Percentiles rank a stretch among this genome's conserved stretches.
phyloP scores from a whole-genome alignment of 2,329 filamentous ascomycete species.

The Fusarium neocosmosporiellum region DNA sequence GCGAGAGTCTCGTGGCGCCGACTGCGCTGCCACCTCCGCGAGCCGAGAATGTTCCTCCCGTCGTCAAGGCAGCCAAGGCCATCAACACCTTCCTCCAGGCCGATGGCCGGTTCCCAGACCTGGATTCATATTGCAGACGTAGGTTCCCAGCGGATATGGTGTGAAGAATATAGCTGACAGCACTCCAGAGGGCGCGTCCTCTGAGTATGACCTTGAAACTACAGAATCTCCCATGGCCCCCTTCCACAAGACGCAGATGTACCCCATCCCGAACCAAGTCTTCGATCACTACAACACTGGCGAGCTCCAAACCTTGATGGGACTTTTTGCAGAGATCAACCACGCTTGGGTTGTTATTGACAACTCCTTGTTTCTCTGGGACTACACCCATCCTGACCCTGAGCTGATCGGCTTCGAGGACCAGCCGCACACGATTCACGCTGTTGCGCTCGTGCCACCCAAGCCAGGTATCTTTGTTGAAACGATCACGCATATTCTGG shows the following conservation, averaged over 20 bases:
- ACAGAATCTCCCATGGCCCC: constrained; percentile 81
- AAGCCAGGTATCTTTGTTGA: constrained; percentile 88
- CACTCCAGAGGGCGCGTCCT: constrained; percentile 83
- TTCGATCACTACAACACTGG: constrained; percentile 93
- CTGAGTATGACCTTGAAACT: constrained; percentile 85
- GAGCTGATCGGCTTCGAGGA: constrained; percentile 94
- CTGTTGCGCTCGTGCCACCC: constrained; percentile 88
- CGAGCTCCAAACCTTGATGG: constrained; percentile 92
- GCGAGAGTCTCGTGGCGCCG: constrained; percentile 46
- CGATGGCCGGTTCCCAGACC: constrained; percentile 86
- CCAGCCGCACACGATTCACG: constrained; percentile 85
- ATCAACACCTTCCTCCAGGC: constrained; percentile 82
- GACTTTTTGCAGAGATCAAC: constrained; percentile 92
- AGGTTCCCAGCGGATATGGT: constrained; percentile 53
- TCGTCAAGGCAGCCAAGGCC: constrained; percentile 83
- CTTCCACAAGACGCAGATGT: constrained; percentile 87
- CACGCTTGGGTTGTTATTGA: constrained; percentile 97
- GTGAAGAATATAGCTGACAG: constrained; percentile 40
- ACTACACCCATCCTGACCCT: constrained; percentile 93
- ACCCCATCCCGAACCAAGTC: constrained; percentile 90
- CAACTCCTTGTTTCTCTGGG: constrained; percentile 96
- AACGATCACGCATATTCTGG: constrained; percentile 87
- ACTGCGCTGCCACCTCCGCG: constrained; percentile 57
- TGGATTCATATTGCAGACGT: constrained; percentile 92
- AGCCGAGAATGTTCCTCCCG: constrained; percentile 67